These are phyloP conservation scores for Thielaviopsis euricoi DNA, from an alignment of 2,329 filamentous ascomycete species.

Conservation along the genomic window DNA sequence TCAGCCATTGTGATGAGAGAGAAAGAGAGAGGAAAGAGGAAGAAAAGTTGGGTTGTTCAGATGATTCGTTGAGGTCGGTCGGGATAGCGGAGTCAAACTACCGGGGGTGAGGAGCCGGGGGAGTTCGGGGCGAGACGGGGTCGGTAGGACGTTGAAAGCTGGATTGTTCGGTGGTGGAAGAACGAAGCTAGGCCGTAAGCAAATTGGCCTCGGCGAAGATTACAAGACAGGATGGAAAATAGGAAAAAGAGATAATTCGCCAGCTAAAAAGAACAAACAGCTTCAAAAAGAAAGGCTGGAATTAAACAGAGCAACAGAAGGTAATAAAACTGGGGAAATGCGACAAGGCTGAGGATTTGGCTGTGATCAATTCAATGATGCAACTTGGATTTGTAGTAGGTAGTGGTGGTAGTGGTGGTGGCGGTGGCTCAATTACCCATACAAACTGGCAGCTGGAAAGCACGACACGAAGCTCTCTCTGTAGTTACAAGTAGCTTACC, in stretches of 20 bases:
- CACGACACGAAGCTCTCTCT: background rate
- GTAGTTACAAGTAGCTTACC: slow-evolving; percentile 8
- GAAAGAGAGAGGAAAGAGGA: background rate
- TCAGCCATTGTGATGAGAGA: slow-evolving; percentile 14
- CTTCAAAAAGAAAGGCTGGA: background rate
- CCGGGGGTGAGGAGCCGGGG: no score
- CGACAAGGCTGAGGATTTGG: background rate
- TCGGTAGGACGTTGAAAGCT: no score
- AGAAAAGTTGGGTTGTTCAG: no score
- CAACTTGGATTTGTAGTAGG: background rate
- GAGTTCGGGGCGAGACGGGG: no score
- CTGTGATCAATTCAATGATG: background rate
- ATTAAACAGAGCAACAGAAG: background rate
- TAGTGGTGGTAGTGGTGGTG: background rate
- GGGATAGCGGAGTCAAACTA: background rate
- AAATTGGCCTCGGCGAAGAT: background rate
- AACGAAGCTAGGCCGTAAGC: no score
- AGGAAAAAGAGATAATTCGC: background rate
- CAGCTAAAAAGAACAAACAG: background rate
- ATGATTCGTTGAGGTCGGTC: no score
- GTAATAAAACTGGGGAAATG: background rate
- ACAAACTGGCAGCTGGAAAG: background rate
- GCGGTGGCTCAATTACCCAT: background rate
- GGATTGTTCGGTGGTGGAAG: no score
- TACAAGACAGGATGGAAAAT: background rate